Conservation (phyloP, 2,329 filamentous ascomycete genomes). For the Penicillium sp. region DNA sequence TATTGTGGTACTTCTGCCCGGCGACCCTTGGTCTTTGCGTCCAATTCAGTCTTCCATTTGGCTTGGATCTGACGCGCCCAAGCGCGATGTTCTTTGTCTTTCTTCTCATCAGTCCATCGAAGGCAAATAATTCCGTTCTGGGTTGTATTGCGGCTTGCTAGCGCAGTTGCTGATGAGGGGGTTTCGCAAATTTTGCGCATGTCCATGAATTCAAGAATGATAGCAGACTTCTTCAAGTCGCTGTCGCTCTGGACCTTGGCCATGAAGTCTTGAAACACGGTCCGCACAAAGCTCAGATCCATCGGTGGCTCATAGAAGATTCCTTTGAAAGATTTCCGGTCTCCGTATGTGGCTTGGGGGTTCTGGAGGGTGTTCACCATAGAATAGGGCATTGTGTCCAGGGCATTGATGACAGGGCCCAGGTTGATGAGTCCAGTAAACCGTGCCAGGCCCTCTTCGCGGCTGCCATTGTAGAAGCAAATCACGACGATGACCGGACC, state of each 20-base stretch:
- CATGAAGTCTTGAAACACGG: conserved; percentile 33
- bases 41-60: conserved; percentile 26
- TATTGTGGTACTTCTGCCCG: conserved; percentile 30
- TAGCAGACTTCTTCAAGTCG: conserved; percentile 29
- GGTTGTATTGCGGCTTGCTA: conserved; percentile 47
- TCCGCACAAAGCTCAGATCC: conserved; percentile 31
- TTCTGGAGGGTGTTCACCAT: conserved; percentile 43
- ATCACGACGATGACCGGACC: conserved; percentile 33
- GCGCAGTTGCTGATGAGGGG: conserved; percentile 41
- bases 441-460: conserved; percentile 35
- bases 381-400: conserved; percentile 44
- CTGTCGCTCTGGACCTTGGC: conserved; percentile 26
- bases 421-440: conserved; percentile 42
- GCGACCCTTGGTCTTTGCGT: conserved; percentile 8
- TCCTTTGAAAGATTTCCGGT: conserved; percentile 46
- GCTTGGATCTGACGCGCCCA: conserved; percentile 40
- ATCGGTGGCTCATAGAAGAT: conserved; percentile 48
- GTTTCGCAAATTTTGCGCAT: conserved; percentile 42
- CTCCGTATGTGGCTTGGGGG: conserved; percentile 39
- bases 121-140: conserved; percentile 46
- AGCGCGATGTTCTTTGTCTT: conserved; percentile 39
- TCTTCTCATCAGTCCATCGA: conserved; percentile 41
- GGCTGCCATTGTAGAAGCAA: conserved; percentile 40
- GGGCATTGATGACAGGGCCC: conserved; percentile 37
- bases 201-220: conserved; percentile 47